Base-by-base conservation (phyloP, 2,329 filamentous ascomycete species). In the Sporothrix humicola region DNA sequence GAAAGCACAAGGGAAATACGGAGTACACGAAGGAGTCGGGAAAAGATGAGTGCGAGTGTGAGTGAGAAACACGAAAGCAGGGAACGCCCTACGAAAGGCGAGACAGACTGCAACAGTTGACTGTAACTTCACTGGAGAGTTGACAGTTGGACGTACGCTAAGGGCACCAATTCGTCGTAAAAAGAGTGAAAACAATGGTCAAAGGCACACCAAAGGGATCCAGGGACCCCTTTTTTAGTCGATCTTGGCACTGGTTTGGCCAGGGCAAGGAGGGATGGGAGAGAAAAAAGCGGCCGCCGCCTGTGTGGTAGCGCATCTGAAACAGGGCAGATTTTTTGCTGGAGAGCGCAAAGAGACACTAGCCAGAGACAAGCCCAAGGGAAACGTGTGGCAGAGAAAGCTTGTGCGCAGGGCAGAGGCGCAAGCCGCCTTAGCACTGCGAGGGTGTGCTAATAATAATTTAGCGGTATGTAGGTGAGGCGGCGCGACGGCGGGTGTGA, bases 201-300 rank as follows among this genome's bases (percentile, higher is more conserved):
- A 52, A 52, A 68, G 46, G 46, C 65, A 50, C n/a, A 9, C 23
- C 20, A 23, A 52, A 26, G 52, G 13, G n/a, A 46, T 65, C 61
- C 61, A 65, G 69, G 70, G 70, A 68, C 59, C 71, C 71, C 61
- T 65, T 63, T 61, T 72, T 9, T 44, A 42, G 50, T 58, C 50
- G 71, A 73, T 71, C 59, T 73, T 73, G 72, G 66, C 65, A 54
- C 54, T 52, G 69, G 42, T 26, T 48, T 48, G 31, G 42, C 52
- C 69, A 56, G 52, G 54, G 54, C 52, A 59, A 54, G 37, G 31
- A 58, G 52, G 54, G 46, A 44, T 54, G 46, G 68, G 44, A 71
- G 68, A 54, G n/a, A 12, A 44, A 54, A 20, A 42, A 50, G 65
- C 48, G 65, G 65, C 48, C 26, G 66, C 46, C 61, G n/a, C n/a